Conservation (phyloP, 2,329 filamentous ascomycete genomes). For the Trichoderma sp. region DNA sequence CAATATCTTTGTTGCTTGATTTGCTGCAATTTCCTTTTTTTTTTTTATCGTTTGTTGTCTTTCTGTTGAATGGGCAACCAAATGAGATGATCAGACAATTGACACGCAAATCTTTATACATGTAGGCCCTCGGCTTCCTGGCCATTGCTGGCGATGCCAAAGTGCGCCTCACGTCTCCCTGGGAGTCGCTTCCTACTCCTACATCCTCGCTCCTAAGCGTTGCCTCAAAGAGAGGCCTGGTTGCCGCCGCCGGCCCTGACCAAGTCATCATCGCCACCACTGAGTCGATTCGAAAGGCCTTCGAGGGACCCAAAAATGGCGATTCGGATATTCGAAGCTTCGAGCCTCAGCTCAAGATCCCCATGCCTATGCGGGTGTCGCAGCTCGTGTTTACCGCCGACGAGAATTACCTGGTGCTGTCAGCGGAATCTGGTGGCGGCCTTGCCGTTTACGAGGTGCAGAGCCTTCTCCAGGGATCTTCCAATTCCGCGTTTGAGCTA, state of each 20-base stretch:
- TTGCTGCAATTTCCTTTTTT: background rate
- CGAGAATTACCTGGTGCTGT: conserved; percentile 80
- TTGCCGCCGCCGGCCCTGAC: conserved; percentile 86
- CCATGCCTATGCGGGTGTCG: conserved; percentile 74
- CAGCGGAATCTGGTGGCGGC: conserved; percentile 77
- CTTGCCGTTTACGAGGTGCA: conserved; percentile 81
- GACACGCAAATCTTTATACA: background rate
- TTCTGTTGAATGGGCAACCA: conserved; percentile 3
- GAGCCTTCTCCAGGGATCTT: conserved; percentile 64
- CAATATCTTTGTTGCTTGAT: background rate
- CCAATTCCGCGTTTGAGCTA: conserved; percentile 72
- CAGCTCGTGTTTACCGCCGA: conserved; percentile 91
- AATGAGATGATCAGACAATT: background rate
- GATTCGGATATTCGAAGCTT: conserved; percentile 70
- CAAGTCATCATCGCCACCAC: conserved; percentile 75
- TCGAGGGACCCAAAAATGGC: conserved; percentile 59
- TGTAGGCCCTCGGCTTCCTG: conserved; percentile 74
- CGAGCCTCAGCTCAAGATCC: conserved; percentile 70
- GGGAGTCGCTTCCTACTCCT: conserved; percentile 73
- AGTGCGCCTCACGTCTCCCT: conserved; percentile 75
- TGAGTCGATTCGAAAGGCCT: conserved; percentile 74
- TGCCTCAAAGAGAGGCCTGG: conserved; percentile 74
- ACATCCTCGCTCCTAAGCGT: conserved; percentile 83
- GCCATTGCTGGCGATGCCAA: conserved; percentile 79
- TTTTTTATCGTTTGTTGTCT: background rate